phyloP scores from a whole-genome alignment of 495 filamentous ascomycete species.

The Rhypophila decipiens region DNA sequence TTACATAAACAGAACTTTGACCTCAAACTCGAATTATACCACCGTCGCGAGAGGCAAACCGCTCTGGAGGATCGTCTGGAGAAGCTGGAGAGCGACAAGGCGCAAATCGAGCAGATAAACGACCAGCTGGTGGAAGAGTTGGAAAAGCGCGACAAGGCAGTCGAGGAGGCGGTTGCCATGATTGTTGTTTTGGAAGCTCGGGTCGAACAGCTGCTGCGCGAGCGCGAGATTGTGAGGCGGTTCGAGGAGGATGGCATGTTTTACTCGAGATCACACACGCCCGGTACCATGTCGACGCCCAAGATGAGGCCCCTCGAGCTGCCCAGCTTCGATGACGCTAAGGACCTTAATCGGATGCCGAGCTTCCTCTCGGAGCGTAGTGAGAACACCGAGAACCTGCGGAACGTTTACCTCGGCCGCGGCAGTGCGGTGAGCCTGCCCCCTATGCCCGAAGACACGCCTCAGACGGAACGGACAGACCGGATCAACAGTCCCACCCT shows the following conservation, averaged over 20 bases:
- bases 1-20: slow-evolving; percentile 87
- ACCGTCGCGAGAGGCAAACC: slow-evolving; percentile 55
- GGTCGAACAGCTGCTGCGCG: slow-evolving; percentile 47
- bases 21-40: slow-evolving; percentile 77
- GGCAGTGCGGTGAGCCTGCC: slow-evolving; percentile 38
- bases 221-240: slow-evolving; percentile 35
- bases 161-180: slow-evolving; percentile 75
- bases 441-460: slow-evolving; percentile 28
- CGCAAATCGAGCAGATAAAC: slow-evolving; percentile 53
- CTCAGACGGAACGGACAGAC: slow-evolving; percentile 25
- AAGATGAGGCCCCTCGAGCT: slow-evolving; percentile 14
- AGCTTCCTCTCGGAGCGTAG: slow-evolving; percentile 61
- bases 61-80: slow-evolving; percentile 56
- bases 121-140: slow-evolving; percentile 63
- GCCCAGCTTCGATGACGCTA: slow-evolving; percentile 13
- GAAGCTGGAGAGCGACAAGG: slow-evolving; percentile 48
- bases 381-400: slow-evolving; percentile 57
- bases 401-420: slow-evolving; percentile 54
- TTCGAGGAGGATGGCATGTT: slow-evolving; percentile 28
- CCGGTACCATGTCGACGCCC: slow-evolving; percentile 11
- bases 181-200: slow-evolving; percentile 70
- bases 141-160: slow-evolving; percentile 67
- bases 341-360: slow-evolving; percentile 47
- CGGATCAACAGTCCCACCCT: slow-evolving; percentile 55
- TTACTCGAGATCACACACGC: slow-evolving; percentile 12